Base-by-base conservation (phyloP, 164 flowering plant species). In the Tetracentron sinense region DNA sequence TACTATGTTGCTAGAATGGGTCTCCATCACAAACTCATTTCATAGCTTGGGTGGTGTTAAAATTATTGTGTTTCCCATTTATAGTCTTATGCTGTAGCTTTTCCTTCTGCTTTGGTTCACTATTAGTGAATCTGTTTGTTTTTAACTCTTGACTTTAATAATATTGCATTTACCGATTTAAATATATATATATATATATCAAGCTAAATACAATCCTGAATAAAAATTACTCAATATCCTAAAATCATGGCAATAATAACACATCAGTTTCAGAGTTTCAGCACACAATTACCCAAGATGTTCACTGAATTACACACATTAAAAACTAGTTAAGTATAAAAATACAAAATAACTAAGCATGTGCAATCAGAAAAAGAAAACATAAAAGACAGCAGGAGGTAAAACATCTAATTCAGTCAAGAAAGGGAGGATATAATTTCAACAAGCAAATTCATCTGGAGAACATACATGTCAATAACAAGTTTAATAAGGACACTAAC, bases 401-500 rank as follows among this genome's bases (percentile, higher is more conserved):
- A 38, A 38, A 38, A 38, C 44, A 8, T 8, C 44, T 8, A 4
- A 38, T 38, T 33, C 10, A 33, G 10, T 8, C 8, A 38, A 14
- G 0, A 47, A 61, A 10, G 38, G n/a, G 57, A 33, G 21, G 8
- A 50, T 35, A 61, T 30, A 60, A 70, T 22, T 69, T 28, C 35
- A 56, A 42, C 31, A 59, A 65, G 55, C 23, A 60, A 54, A 47
- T 19, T 63, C 26, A 67, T n/a, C 12, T 53, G 56, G 66, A 38
- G 44, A 76, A 75, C 96, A 63, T 92, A 95, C 99, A 92, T 95
- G 91, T 95, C 99, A 77, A 95, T 95, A 46, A 95, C 90, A 73
- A 95, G 96, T 78, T 95, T 95, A 35, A 95, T 82, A 55, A 95
- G 94, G 67, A 95, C 97, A 76, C 99, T 95, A 68, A 82, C 97